These are phyloP conservation scores for Colletotrichum euphorbiae DNA, from an alignment of 2,329 filamentous ascomycete species.

Conservation along the genomic window DNA sequence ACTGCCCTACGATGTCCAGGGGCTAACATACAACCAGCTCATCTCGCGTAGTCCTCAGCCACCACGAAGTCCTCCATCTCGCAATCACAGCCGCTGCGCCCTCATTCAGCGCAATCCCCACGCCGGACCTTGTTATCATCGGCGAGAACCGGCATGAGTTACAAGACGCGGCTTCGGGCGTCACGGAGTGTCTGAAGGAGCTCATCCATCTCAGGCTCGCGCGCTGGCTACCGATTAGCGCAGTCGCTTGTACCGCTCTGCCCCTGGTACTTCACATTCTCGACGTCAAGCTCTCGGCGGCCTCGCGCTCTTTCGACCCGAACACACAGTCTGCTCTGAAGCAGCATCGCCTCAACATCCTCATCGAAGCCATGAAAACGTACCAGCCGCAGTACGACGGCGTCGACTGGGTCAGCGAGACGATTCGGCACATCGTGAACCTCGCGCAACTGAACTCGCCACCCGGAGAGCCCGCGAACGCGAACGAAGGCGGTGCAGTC, in stretches of 20 bases:
- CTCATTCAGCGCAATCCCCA: conserved; percentile 46
- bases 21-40: conserved; percentile 48
- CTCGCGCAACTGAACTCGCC: conserved; percentile 49
- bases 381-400: conserved; percentile 60
- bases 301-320: conserved; percentile 42
- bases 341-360: conserved; percentile 57
- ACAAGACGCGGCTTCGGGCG: conserved; percentile 56
- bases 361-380: conserved; percentile 59
- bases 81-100: conserved; percentile 54
- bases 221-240: conserved; percentile 60
- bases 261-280: conserved; percentile 50
- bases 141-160: conserved; percentile 57
- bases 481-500: conserved; percentile 40
- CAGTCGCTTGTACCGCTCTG: conserved; percentile 51
- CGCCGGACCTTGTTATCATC: conserved; percentile 50
- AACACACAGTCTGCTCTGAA: conserved; percentile 53
- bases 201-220: conserved; percentile 58
- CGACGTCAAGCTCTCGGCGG: conserved; percentile 50
- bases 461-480: not conserved
- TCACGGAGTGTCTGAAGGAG: conserved; percentile 60
- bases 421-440: conserved; percentile 56
- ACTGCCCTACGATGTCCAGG: not conserved
- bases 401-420: conserved; percentile 58
- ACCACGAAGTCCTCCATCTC: conserved; percentile 59
- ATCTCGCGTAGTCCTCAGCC: conserved; percentile 57